Evolutionary conservation across 2,329 filamentous ascomycete species (phyloP), one percentile per base, ranked within the genome.

Genomic region (Dactylonectria estremocensis): DNA sequence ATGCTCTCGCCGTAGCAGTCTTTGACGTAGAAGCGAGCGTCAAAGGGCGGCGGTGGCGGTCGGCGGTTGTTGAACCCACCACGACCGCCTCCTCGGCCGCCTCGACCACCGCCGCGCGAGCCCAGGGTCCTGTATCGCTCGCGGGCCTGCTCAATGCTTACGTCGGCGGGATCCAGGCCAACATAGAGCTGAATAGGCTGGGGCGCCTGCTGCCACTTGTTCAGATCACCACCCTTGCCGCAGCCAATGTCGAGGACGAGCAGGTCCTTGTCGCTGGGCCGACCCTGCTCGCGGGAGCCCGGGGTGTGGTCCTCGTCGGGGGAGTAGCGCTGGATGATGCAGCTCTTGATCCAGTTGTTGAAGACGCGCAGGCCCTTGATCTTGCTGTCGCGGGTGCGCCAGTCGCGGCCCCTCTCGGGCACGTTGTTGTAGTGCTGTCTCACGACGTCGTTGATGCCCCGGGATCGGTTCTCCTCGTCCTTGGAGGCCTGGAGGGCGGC

Each of bases 261-360:
- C 53, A 98, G 85, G 59, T 90, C 89, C 64, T 90, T 87, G 31
- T 83, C 86, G 49, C 82, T 84, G 3, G 84, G 83, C 59, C 83
- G 81, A 18, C 86, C 87, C 59, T 82, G 79, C 76, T 89, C 87
- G 69, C 86, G 84, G 50, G 87, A 89, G 45, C 88, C 88, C 2
- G 91, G 89, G 0, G 88, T 84, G 72, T 91, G 91, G 68, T 93
- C 91, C 79, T 95, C 93, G 71, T 92, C 91, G 0, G 93, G 93
- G 5, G 94, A 94, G 83, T 98, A 98, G 79, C 97, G 98, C 79
- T 98, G 95, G 73, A 99, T 98, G 74, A 98, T 90, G 56, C 93
- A 95, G 78, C 94, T 97, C 86, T 99, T 99, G 83, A 99, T 89
- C 96, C 96, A 99, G 81, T 99, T 99, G 84, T 99, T 99, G 86